Evolutionary conservation across 2,329 filamentous ascomycete species (phyloP).

Genomic region (Epichloe festucae): DNA sequence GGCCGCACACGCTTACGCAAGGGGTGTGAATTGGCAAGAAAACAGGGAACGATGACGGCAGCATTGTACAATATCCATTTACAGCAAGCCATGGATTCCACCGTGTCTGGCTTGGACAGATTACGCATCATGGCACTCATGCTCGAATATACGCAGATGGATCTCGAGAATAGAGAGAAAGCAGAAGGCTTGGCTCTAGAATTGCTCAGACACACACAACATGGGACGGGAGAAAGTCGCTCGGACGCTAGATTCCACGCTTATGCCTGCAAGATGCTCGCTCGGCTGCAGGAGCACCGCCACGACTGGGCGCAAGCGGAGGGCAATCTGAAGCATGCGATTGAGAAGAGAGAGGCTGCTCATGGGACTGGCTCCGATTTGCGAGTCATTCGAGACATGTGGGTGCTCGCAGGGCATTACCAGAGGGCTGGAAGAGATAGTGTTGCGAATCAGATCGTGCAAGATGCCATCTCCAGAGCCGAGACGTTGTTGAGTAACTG

Average conservation of each 20-base stretch:
- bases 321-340: constrained; percentile 19
- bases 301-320: constrained; percentile 21
- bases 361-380: constrained; percentile 22
- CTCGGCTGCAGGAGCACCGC: constrained; percentile 19
- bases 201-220: constrained; percentile 16
- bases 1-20: constrained; percentile 22
- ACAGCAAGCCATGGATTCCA: constrained; percentile 4
- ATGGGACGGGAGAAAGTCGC: constrained; percentile 9
- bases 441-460: constrained; percentile 15
- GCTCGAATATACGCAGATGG: constrained; percentile 27
- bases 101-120: constrained; percentile 11
- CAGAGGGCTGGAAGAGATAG: constrained; percentile 17
- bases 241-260: constrained; percentile 24
- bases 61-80: constrained; percentile 16
- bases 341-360: constrained; percentile 22
- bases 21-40: constrained; percentile 17
- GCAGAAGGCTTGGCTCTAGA: constrained; percentile 19
- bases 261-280: constrained; percentile 26
- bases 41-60: constrained; percentile 16
- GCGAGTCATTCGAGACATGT: constrained; percentile 25
- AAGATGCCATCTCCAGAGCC: constrained; percentile 21
- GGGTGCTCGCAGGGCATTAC: constrained; percentile 24
- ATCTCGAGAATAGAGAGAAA: constrained; percentile 18
- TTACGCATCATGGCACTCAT: constrained; percentile 21
- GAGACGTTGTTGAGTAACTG: constrained; percentile 13